Base-by-base conservation (phyloP, 2,329 filamentous ascomycete species). In the Calonectria hongkongensis region DNA sequence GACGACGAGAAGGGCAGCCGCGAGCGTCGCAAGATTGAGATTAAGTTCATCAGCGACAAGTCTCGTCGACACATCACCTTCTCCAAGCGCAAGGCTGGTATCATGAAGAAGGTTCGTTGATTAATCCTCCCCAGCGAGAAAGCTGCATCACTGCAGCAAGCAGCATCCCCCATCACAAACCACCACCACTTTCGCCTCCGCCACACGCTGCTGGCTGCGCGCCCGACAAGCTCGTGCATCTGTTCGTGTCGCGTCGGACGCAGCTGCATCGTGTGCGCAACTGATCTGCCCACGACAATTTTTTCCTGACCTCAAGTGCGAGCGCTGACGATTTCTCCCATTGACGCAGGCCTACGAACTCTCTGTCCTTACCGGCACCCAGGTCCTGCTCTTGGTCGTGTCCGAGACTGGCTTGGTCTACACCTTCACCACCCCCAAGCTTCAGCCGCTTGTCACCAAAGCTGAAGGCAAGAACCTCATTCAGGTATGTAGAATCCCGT, bases 21-120 rank as follows among this genome's bases (percentile, higher is more conserved):
- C 86, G 97, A 98, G 91, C 94, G 97, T 84, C 93, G 97, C 88
- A 99, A 99, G 94, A 99, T 99, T 82, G 97, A 99, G 87, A 99
- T 99, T 89, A 99, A 99, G 91, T 99, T 99, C 88, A 99, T 99
- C 86, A 96, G 96, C 87, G 97, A 99, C 88, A 99, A 99, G 90
- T 98, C 96, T 88, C 95, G 97, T 88, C 94, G 97, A 76, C 97
- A 99, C 89, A 99, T 98, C 85, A 98, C 97, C 82, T 98, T 99
- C 86, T 98, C 96, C 80, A 99, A 99, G 92, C 95, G 97, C 85
- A 99, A 99, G 90, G 97, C 97, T 70, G 97, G 97, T 81, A 98
- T 99, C 86, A 98, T 99, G 97, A 98, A 99, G 91, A 98, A 98
- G 95, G 97, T 98, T 85, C 79, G 92, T 89, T 60, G 58, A 48